These are phyloP conservation scores for Larix kaempferi DNA, from an alignment of 75 land plant genomes.

Conservation along the genomic window DNA sequence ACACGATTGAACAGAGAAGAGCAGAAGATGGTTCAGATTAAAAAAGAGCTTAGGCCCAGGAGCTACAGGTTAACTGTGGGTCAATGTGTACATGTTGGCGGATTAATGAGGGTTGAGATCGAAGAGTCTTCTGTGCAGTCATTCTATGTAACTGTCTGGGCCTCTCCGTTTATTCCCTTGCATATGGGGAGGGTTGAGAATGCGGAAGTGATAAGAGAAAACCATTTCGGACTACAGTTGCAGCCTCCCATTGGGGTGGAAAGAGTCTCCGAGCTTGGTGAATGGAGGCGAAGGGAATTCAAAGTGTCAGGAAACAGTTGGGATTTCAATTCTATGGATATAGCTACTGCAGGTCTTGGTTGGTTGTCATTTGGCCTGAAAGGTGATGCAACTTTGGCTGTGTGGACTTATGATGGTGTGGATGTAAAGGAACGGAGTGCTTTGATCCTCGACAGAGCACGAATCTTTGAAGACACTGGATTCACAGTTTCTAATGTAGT, in stretches of 20 bases:
- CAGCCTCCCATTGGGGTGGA: slow-evolving; percentile 89
- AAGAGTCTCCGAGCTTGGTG: slow-evolving; percentile 74
- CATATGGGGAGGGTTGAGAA: slow-evolving; percentile 88
- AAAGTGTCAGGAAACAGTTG: slow-evolving; percentile 65
- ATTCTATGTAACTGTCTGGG: slow-evolving; percentile 90
- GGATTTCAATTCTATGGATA: slow-evolving; percentile 74
- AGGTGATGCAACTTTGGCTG: slow-evolving; percentile 72
- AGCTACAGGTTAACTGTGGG: slow-evolving; percentile 91
- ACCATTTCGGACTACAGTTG: slow-evolving; percentile 80
- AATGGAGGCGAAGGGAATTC: slow-evolving; percentile 64
- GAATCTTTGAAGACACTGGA: slow-evolving; percentile 70
- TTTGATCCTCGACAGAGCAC: slow-evolving; percentile 64
- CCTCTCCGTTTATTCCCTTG: slow-evolving; percentile 74
- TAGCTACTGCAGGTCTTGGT: slow-evolving; percentile 88
- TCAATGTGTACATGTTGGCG: slow-evolving; percentile 79
- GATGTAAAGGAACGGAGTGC: slow-evolving; percentile 65
- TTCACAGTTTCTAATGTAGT: slow-evolving; percentile 74
- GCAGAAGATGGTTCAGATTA: slow-evolving; percentile 72
- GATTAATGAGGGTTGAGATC: slow-evolving; percentile 76
- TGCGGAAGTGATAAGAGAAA: slow-evolving; percentile 51
- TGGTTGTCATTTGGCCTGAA: slow-evolving; percentile 88
- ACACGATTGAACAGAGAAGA: slow-evolving; percentile 81
- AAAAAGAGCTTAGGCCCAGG: slow-evolving; percentile 82
- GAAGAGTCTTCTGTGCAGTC: slow-evolving; percentile 64
- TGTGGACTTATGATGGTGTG: slow-evolving; percentile 92